A percentile compares a stretch with the other conserved stretches of the same genome.
These are phyloP conservation scores for Venustampulla echinocandica DNA, from an alignment of 495 filamentous ascomycete genomes.

Conservation along the genomic window DNA sequence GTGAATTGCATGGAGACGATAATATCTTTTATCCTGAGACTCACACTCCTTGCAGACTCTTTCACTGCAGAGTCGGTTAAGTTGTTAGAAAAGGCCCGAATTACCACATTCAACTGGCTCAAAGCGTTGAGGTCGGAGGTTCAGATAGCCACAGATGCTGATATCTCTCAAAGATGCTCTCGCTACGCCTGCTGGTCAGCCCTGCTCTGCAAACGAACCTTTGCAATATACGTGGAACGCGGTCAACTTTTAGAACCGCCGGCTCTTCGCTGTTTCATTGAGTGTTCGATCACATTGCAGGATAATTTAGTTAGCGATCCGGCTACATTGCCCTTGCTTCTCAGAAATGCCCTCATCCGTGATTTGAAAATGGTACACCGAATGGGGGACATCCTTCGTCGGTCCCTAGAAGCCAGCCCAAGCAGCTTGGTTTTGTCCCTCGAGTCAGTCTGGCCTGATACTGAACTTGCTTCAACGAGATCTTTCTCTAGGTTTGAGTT, in stretches of 20 bases:
- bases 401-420: constrained; percentile 12
- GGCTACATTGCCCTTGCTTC: constrained; percentile 3
- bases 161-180: constrained; percentile 25
- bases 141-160: constrained; percentile 30
- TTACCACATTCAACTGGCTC: constrained; percentile 34
- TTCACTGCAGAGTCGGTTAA: not conserved
- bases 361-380: constrained; percentile 22
- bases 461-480: not conserved
- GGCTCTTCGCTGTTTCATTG: constrained; percentile 24
- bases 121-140: constrained; percentile 35
- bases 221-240: constrained; percentile 23
- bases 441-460: constrained; percentile 1
- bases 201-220: constrained; percentile 44
- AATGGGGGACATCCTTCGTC: constrained; percentile 12
- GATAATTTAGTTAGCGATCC: constrained; percentile 22
- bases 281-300: constrained; percentile 21
- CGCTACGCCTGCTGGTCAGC: constrained; percentile 38
- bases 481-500: constrained; percentile 17
- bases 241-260: not conserved
- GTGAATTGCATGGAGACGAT: constrained; percentile 38
- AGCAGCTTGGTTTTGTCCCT: constrained; percentile 1
- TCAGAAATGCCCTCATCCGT: constrained; percentile 19
- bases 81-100: constrained; percentile 21
- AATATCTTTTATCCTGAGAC: constrained; percentile 32
- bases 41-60: constrained; percentile 15